phyloP scores from a whole-genome alignment of 176 grass and related monocot genomes.

The Carex scoparia region DNA sequence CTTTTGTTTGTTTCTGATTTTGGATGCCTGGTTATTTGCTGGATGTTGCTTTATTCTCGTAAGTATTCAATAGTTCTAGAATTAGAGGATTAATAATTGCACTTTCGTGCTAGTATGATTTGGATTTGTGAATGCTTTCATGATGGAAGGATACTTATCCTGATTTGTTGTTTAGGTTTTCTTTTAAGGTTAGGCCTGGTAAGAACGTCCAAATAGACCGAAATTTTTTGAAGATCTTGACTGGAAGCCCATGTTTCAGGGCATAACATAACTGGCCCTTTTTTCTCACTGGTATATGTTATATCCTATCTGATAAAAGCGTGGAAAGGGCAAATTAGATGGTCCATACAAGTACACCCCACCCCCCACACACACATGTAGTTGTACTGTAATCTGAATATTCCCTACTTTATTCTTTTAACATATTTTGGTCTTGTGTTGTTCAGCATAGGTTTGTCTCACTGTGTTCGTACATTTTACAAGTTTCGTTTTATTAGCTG shows the following conservation, averaged over 20 bases:
- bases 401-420: neutral
- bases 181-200: neutral
- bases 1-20: conserved; percentile 18
- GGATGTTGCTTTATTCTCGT: conserved; percentile 11
- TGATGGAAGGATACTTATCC: neutral
- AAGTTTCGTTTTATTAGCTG: neutral
- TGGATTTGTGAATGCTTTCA: neutral
- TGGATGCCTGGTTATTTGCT: neutral
- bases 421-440: neutral
- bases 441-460: neutral
- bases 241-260: neutral
- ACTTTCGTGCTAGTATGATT: neutral
- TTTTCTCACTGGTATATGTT: neutral
- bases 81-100: neutral
- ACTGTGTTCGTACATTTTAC: neutral
- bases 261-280: neutral
- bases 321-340: neutral
- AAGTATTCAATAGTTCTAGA: neutral
- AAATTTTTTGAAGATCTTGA: neutral
- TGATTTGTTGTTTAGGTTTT: neutral
- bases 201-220: neutral
- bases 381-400: neutral
- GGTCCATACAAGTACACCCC: neutral
- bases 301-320: neutral
- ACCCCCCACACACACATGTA: neutral